Base-by-base conservation (phyloP, 2,329 filamentous ascomycete genomes). In the Hymenotorrendiella dingleyae region DNA sequence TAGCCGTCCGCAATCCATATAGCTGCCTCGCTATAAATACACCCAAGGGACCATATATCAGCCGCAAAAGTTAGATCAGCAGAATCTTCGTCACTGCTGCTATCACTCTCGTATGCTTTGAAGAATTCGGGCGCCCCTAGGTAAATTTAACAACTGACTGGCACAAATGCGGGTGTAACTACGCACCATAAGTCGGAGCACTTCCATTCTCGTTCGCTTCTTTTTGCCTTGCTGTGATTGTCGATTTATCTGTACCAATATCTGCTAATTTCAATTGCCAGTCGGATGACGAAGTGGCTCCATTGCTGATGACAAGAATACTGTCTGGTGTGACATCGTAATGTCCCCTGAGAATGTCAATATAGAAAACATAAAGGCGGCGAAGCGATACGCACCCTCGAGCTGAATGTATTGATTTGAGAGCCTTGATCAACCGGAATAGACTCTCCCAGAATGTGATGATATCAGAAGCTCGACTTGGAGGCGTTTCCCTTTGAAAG, bases 41-140 rank as follows among this genome's bases (percentile, higher is more conserved):
- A 60, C 6, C 55, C 60, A 22, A 64, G 46, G 6, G 60, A 61
- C 62, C 61, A 65, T 8, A 63, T 57, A 46, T 64, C 63, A 16
- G 48, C 48, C 20, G 42, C 40, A 37, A 38, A 46, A 16, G 26
- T 47, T n/a, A n/a, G n/a, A n/a, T n/a, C n/a, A n/a, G n/a, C n/a
- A n/a, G n/a, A n/a, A n/a, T n/a, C n/a, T n/a, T n/a, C n/a, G n/a
- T n/a, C n/a, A n/a, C n/a, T n/a, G n/a, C n/a, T n/a, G n/a, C n/a
- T n/a, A n/a, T n/a, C n/a, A n/a, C n/a, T n/a, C n/a, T n/a, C n/a
- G n/a, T n/a, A n/a, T n/a, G n/a, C n/a, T n/a, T n/a, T n/a, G n/a
- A n/a, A n/a, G n/a, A n/a, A n/a, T n/a, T n/a, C n/a, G n/a, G n/a
- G n/a, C n/a, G n/a, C n/a, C n/a, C n/a, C n/a, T n/a, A n/a, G n/a